These are phyloP conservation scores for Akanthomyces uredinophilus DNA, from an alignment of 2,329 filamentous ascomycete species.

Conservation along the genomic window DNA sequence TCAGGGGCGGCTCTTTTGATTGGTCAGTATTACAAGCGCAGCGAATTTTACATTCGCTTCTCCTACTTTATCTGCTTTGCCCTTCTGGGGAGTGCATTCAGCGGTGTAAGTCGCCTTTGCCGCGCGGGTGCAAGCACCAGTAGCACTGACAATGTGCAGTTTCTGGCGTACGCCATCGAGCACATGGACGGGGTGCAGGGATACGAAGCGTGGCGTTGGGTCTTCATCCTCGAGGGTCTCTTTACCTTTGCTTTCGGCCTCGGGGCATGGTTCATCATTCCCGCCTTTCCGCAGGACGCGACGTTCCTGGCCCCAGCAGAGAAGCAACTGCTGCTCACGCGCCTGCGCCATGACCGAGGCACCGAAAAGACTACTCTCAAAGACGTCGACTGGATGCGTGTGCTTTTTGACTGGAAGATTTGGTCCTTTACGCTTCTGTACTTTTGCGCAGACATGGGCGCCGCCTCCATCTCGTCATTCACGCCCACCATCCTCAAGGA, in stretches of 20 bases:
- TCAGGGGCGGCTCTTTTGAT: conserved; percentile 15
- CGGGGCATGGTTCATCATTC: conserved; percentile 46
- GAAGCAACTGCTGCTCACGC: conserved; percentile 47
- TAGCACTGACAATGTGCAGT: neutral
- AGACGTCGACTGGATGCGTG: conserved; percentile 40
- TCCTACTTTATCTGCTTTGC: conserved; percentile 17
- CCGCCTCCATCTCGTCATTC: conserved; percentile 44
- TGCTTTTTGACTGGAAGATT: conserved; percentile 28
- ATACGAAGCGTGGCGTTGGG: conserved; percentile 43
- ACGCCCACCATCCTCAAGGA: conserved; percentile 44
- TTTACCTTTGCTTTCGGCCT: conserved; percentile 44
- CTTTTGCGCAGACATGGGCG: conserved; percentile 42
- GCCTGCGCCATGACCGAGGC: conserved; percentile 44
- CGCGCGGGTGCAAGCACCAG: too few species aligned
- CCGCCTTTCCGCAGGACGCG: conserved; percentile 41
- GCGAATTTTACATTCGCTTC: conserved; percentile 16
- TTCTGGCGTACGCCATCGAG: conserved; percentile 16
- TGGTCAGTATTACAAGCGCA: conserved; percentile 16
- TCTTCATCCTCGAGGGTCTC: conserved; percentile 59
- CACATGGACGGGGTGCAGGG: conserved; percentile 13
- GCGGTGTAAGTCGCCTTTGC: neutral
- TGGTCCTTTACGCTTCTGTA: conserved; percentile 41
- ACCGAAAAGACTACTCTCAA: conserved; percentile 40
- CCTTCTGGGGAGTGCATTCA: conserved; percentile 15
- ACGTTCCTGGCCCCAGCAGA: conserved; percentile 39